Evolutionary conservation across 805 yeast species (phyloP), one percentile per base, ranked within the genome.

Genomic region (Barnettozyma wickerhamii): DNA sequence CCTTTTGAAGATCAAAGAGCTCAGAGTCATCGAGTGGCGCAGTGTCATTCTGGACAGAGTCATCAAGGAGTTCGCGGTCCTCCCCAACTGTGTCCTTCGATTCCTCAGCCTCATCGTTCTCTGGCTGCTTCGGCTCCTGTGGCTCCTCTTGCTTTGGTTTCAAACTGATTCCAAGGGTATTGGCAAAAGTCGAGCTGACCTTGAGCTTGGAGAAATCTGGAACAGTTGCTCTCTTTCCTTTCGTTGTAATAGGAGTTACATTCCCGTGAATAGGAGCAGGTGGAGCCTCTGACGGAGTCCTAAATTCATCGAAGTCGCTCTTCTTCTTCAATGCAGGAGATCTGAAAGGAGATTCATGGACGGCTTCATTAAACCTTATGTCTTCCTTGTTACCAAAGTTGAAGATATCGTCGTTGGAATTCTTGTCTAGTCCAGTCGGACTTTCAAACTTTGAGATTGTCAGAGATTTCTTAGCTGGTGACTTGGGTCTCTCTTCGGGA

Each of bases 151-250:
- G n/a, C 10, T 33, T 42, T n/a, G 23, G 31, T 26, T 19, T 38
- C 26, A 21, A 26, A 21, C 5, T 31, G 7, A 20, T 23, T 7
- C 66, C 60, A 37, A 68, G 51, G 28, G 63, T 62, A 19, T 67
- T 53, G 2, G 71, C 71, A 43, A 70, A 62, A 7, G 55, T 63
- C 2, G 55, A 38, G 15, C 65, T 59, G 7, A 63, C 59, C 13
- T 58, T 64, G 35, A 64, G 44, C 29, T 58, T 58, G 4, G 53
- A 45, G 14, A 64, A 43, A 45, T 60, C 64, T 7, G 69, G 64
- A 2, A 65, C 47, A 10, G 55, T 29, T 1, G 58, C 51, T 43
- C 37, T 54, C 10, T 17, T 10, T 10, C 32, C 34, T n/a, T 18
- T 23, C 12, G 26, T 13, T 20, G 26, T 26, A 5, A 27, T 13